These are phyloP conservation scores for Isoetes taiwanensis DNA, from an alignment of 75 land plant species.

Conservation along the genomic window DNA sequence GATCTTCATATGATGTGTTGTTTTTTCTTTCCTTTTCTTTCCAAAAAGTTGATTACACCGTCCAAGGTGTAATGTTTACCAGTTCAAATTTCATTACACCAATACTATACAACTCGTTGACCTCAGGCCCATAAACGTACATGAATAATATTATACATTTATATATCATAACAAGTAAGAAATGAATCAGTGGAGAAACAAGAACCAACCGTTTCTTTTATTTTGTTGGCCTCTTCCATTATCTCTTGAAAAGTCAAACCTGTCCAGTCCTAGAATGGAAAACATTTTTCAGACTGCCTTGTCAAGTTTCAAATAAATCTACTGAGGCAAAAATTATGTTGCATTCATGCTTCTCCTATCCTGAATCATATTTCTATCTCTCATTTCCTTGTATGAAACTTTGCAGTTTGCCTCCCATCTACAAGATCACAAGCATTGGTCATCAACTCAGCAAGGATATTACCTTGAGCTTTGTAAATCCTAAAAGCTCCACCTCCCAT, in stretches of 20 bases:
- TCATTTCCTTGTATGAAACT: background rate
- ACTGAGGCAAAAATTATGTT: too few relatives aligned
- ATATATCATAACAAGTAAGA: too few relatives aligned
- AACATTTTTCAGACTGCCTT: background rate
- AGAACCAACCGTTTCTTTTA: slow-evolving; percentile 55
- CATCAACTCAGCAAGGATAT: background rate
- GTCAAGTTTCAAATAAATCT: slow-evolving; percentile 4
- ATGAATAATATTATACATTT: too few relatives aligned
- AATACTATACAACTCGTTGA: too few relatives aligned
- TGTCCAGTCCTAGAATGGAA: slow-evolving; percentile 72
- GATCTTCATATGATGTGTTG: too few relatives aligned
- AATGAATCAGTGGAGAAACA: too few relatives aligned
- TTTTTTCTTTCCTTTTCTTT: too few relatives aligned
- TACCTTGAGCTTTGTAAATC: slow-evolving; percentile 72
- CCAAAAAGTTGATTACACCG: too few relatives aligned
- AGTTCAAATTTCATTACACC: too few relatives aligned
- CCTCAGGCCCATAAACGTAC: too few relatives aligned
- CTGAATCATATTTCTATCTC: background rate
- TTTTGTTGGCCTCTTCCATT: slow-evolving; percentile 86
- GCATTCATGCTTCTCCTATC: background rate
- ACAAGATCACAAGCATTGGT: background rate
- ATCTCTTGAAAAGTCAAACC: slow-evolving; percentile 66
- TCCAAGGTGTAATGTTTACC: too few relatives aligned
- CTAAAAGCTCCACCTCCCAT: slow-evolving; percentile 91
- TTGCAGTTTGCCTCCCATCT: background rate